These are phyloP conservation scores for Panicum miliaceum DNA, from an alignment of 176 grass and related monocot species.

Conservation along the genomic window DNA sequence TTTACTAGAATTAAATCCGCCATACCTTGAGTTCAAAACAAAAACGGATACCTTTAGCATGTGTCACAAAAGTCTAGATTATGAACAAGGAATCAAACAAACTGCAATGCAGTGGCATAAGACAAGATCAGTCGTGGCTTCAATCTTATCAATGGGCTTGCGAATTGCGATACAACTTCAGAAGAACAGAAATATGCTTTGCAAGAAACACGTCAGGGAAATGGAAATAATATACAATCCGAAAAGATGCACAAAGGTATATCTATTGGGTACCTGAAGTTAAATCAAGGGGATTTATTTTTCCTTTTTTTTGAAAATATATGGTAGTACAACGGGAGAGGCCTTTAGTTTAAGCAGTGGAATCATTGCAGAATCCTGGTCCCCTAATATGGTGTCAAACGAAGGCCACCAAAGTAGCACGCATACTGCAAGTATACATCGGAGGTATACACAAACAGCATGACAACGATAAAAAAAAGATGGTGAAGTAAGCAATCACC, in stretches of 20 bases:
- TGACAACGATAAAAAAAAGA: too few relatives aligned
- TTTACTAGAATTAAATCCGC: conserved; percentile 51
- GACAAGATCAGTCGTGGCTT: conserved; percentile 35
- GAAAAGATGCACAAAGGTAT: conserved; percentile 26
- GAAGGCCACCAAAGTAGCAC: conserved; percentile 48
- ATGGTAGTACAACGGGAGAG: conserved; percentile 43
- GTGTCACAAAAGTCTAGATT: not conserved
- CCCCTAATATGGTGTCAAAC: conserved; percentile 54
- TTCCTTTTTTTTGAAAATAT: not conserved
- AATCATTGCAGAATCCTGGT: conserved; percentile 52
- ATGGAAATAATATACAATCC: conserved; percentile 67
- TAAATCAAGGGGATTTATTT: not conserved
- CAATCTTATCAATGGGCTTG: conserved; percentile 44
- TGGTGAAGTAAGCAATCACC: conserved; percentile 10
- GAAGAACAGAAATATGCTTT: conserved; percentile 50
- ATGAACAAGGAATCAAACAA: too few relatives aligned
- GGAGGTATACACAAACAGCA: too few relatives aligned
- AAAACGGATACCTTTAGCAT: not conserved
- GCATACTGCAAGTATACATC: conserved; percentile 45
- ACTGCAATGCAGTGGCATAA: conserved; percentile 18
- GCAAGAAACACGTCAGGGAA: conserved; percentile 65
- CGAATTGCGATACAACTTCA: conserved; percentile 48
- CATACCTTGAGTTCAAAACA: conserved; percentile 49
- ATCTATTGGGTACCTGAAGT: not conserved
- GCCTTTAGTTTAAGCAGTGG: conserved; percentile 54